Evolutionary conservation across 129 eudicot species (phyloP).

Genomic region (Apium graveolens): DNA sequence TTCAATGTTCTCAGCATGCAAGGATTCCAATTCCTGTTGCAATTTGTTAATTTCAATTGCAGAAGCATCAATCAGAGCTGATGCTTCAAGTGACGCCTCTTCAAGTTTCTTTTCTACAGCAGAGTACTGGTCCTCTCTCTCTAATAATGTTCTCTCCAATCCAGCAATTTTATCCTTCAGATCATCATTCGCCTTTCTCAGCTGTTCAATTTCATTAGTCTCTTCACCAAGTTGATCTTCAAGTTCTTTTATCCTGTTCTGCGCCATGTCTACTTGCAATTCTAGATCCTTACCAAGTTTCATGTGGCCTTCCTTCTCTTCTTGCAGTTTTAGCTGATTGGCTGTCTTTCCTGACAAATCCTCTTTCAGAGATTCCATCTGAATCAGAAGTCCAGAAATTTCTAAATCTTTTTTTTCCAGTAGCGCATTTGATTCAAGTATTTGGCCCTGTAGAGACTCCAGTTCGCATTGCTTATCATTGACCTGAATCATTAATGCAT

Average conservation of each 20-base stretch:
- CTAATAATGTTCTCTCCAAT: conserved; percentile 26
- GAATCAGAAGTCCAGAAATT: conserved; percentile 30
- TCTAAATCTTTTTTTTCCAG: conserved; percentile 41
- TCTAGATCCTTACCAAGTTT: conserved; percentile 33
- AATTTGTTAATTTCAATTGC: conserved; percentile 17
- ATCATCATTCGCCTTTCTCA: conserved; percentile 24
- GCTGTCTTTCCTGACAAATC: conserved; percentile 44
- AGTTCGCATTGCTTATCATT: conserved; percentile 46
- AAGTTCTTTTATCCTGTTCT: conserved; percentile 25
- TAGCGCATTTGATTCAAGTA: conserved; percentile 36
- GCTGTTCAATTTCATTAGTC: conserved; percentile 26
- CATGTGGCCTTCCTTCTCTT: conserved; percentile 42
- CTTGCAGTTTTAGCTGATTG: conserved; percentile 32
- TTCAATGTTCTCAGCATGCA: conserved; percentile 30
- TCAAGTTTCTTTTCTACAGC: conserved; percentile 32
- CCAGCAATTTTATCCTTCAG: conserved; percentile 25
- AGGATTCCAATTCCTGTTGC: conserved; percentile 23
- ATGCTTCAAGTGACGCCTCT: conserved; percentile 32
- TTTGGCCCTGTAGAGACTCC: conserved; percentile 36
- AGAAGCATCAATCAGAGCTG: conserved; percentile 16
- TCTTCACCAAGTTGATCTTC: conserved; percentile 31
- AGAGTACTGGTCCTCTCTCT: conserved; percentile 27
- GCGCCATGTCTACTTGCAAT: conserved; percentile 23
- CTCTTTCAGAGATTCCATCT: conserved; percentile 51
- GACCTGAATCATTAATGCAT: conserved; percentile 29